Base-by-base conservation (phyloP, 2,329 filamentous ascomycete genomes). In the Apiospora pterosperma region DNA sequence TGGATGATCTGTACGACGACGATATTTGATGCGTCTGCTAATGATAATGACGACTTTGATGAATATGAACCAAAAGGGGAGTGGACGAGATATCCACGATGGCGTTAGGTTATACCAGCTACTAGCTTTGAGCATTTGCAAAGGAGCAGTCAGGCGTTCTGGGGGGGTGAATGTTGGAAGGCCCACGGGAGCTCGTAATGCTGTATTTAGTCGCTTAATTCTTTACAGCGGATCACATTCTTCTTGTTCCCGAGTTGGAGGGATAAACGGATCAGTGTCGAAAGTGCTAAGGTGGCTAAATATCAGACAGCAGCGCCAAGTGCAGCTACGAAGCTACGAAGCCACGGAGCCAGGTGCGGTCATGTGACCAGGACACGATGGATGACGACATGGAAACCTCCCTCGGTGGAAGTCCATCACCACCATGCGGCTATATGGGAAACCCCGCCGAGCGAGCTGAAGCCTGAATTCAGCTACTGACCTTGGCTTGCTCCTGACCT, bases 1-100 rank as follows among this genome's bases (percentile, higher is more conserved):
- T 75, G 70, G 73, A 74, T 61, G 64, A 66, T 21, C 23, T 66
- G 38, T 65, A 72, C 36, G 70, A 67, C 34, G 70, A 67, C 36
- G 72, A 73, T 19, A 52, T 71, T 38, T 71, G 36, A 68, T 38
- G 39, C 10, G 10, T 25, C 19, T 34, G 25, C 60, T 62, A n/a
- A 62, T 14, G 60, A 62, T 6, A 21, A 10, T 36, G 25, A 62
- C 48, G 60, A 62, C 21, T 48, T 60, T 60, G 58, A 62, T 34
- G 60, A 48, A 21, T 12, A 48, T n/a, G 48, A 16, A 55, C 28
- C 48, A 42, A 48, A 42, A 16, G 38, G 25, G 60, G 36, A n/a
- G n/a, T 60, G 58, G 58, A 36, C 14, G 36, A 38, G 58, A 36
- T 34, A 23, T 58, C 31, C 34, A 34, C 14, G 16, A 25, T 16